Evolutionary conservation across 148 eudicot genomes (phyloP).

Genomic region (Vaccinium macrocarpon): DNA sequence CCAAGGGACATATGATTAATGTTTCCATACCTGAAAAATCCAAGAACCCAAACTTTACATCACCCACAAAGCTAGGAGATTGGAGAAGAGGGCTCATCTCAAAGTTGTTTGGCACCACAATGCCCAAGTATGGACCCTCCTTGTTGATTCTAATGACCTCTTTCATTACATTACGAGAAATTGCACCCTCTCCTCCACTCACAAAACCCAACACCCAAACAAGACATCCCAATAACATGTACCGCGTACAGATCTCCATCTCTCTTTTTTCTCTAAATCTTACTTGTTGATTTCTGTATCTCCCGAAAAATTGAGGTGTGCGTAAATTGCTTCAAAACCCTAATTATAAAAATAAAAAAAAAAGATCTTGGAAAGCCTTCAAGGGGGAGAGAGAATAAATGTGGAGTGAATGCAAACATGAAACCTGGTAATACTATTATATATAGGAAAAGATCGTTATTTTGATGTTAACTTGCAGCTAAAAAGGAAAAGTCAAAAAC

Average conservation of each 20-base stretch:
- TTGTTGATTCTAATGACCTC: conserved; percentile 22
- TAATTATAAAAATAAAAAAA: too few relatives aligned
- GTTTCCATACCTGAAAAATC: conserved; percentile 26
- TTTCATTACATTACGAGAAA: conserved; percentile 14
- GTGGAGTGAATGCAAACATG: background rate
- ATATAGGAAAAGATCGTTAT: background rate
- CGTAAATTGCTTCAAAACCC: background rate
- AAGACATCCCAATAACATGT: conserved; percentile 14
- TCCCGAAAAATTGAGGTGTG: too few relatives aligned
- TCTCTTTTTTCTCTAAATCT: background rate
- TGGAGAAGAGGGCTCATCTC: conserved; percentile 38
- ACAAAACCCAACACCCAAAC: conserved; percentile 16
- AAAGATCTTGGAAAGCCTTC: background rate
- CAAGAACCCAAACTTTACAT: conserved; percentile 21
- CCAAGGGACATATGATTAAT: too few relatives aligned
- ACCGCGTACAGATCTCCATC: background rate
- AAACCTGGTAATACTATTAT: background rate
- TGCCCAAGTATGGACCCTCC: conserved; percentile 32
- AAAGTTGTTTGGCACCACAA: conserved; percentile 32
- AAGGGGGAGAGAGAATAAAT: background rate
- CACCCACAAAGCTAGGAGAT: conserved; percentile 27
- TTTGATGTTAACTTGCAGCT: background rate
- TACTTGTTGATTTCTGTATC: background rate
- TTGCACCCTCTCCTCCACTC: conserved; percentile 11
- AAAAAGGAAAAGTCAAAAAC: background rate